Evolutionary conservation across 2,329 filamentous ascomycete species (phyloP), one percentile per base, ranked within the genome.

Genomic region (Neofusicoccum kwambonambiense): DNA sequence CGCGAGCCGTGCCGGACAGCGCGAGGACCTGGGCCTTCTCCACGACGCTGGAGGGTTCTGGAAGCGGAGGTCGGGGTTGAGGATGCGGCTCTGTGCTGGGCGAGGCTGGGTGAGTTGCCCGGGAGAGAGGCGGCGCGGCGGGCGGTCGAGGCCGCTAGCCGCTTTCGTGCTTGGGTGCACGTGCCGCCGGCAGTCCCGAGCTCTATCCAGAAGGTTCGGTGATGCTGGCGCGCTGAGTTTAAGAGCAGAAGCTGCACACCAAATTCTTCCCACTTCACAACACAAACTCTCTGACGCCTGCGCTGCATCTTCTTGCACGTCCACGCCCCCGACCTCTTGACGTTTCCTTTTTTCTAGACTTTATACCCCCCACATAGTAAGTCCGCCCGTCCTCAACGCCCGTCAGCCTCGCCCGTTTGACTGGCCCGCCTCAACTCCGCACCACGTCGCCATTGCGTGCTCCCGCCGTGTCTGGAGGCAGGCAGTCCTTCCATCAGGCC

Each of bases 121-220:
- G 22, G 34, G 50, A n/a, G 50, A 47, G 61, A 64, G 51, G 61
- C 61, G 61, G 61, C 49, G 52, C 35, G 4, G 37, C 47, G 47
- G 60, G 60, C 60, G 45, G 60, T 62, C 17, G 47, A 35, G 50
- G 39, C 27, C 2, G 19, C 62, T 64, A 64, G 39, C 49, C 62
- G 47, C 35, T 47, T 44, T 64, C 50, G 39, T 51, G 62, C 41
- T 47, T 19, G 41, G 1, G 51, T 22, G 62, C 62, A 42, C 63
- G 44, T 22, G 35, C 47, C 54, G 35, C 13, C 7, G 1, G 8
- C 37, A n/a, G 63, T 13, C 37, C 63, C 56, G 63, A 65, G 63
- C 63, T 65, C 54, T 65, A 65, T 65, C 63, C 54, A 65, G 63
- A 65, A 65, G 63, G 63, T 65, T 65, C 63, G 54, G 63, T 54